These are phyloP conservation scores for Claviceps pusilla DNA, from an alignment of 2,329 filamentous ascomycete genomes.

Conservation along the genomic window DNA sequence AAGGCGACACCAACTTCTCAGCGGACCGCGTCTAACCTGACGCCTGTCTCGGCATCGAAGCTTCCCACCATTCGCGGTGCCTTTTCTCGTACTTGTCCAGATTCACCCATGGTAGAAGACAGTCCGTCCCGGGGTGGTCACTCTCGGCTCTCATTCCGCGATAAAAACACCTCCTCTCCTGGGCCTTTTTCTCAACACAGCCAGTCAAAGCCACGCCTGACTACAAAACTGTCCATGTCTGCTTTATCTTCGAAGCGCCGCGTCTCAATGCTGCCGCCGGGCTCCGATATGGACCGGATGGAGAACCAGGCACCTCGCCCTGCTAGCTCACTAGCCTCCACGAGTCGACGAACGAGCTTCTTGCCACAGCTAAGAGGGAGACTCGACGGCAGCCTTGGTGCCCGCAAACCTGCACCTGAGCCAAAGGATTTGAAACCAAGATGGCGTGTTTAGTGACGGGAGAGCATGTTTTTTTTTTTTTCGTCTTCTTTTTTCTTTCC, in stretches of 20 bases:
- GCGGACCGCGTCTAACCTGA: conserved; percentile 28
- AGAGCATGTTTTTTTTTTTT: not conserved
- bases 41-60: conserved; percentile 28
- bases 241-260: conserved; percentile 30
- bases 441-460: conserved; percentile 26
- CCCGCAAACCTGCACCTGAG: conserved; percentile 25
- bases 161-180: conserved; percentile 35
- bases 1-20: conserved; percentile 27
- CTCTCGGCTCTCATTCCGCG: conserved; percentile 38
- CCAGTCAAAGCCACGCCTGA: conserved; percentile 29
- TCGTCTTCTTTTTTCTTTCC: not conserved
- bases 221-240: conserved; percentile 29
- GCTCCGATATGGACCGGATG: conserved; percentile 17
- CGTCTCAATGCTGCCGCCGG: conserved; percentile 36
- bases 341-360: conserved; percentile 36
- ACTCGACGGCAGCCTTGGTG: conserved; percentile 23
- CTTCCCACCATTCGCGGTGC: conserved; percentile 35
- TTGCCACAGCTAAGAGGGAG: conserved; percentile 32
- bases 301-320: conserved; percentile 27
- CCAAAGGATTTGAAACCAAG: conserved; percentile 30
- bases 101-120: conserved; percentile 31
- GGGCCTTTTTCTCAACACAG: conserved; percentile 33
- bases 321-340: conserved; percentile 39
- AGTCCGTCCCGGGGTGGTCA: conserved; percentile 29
- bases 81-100: conserved; percentile 29